These are phyloP conservation scores for button mushroom (Agaricus bisporus) DNA, from an alignment of 768 basidiomycete species.

Conservation along the genomic window DNA sequence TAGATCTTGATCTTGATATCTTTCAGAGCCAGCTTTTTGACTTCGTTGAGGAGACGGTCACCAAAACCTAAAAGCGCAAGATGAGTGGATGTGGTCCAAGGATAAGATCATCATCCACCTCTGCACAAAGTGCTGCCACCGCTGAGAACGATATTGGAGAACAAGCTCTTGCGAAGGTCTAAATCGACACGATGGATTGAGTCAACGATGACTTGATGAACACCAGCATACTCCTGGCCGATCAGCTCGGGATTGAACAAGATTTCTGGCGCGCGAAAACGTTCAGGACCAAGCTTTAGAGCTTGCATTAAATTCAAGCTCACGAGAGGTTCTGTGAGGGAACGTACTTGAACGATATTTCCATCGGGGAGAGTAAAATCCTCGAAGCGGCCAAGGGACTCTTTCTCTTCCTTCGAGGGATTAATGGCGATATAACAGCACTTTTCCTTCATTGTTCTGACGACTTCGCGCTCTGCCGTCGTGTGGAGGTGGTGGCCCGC, in stretches of 20 bases:
- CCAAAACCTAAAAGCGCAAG: conserved; percentile 64
- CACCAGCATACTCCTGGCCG: conserved; percentile 93
- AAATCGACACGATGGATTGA: conserved; percentile 95
- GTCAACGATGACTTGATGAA: conserved; percentile 98
- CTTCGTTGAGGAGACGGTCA: conserved; percentile 92
- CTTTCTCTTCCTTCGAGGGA: conserved; percentile 94
- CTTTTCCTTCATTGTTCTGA: conserved; percentile 97
- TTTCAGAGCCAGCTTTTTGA: conserved; percentile 91
- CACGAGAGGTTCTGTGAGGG: not conserved
- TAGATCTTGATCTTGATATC: conserved; percentile 99
- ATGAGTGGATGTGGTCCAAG: not conserved
- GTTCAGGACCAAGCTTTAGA: conserved; percentile 82
- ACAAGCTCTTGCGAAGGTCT: conserved; percentile 91
- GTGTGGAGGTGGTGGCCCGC: conserved; percentile 94
- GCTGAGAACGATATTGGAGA: conserved; percentile 94
- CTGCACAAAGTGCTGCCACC: conserved; percentile 94
- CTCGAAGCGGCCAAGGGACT: conserved; percentile 67
- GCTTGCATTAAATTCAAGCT: conserved; percentile 11
- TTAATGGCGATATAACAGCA: conserved; percentile 93
- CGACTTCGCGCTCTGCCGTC: conserved; percentile 94
- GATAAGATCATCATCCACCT: conserved; percentile 43
- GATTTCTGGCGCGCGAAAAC: conserved; percentile 96
- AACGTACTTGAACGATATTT: conserved; percentile 77
- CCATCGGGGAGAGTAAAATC: conserved; percentile 95
- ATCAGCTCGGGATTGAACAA: conserved; percentile 96